Evolutionary conservation across 768 basidiomycete genomes (phyloP), one percentile per base, ranked within the genome.

Genomic region (Daedaleopsis sinensis): DNA sequence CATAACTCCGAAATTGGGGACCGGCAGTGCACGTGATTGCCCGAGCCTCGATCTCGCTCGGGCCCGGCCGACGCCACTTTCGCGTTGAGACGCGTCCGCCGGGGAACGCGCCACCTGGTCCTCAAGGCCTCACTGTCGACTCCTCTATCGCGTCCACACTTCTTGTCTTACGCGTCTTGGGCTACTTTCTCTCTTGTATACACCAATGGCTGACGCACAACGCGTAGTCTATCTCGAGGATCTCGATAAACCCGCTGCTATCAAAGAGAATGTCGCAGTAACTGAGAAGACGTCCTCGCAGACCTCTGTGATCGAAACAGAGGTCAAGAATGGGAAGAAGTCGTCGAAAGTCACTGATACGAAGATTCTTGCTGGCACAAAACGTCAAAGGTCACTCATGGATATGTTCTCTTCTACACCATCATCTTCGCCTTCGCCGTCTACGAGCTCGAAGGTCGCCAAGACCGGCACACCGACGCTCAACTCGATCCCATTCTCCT

Each of bases 401-500:
- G 88, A 89, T 68, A 87, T 90, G 87, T 79, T 90, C 7, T 32
- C 27, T 32, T 32, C 27, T 32, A 32, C 27, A 3, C 27, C n/a
- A n/a, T n/a, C n/a, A 54, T 68, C 77, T 9, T 65, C 67, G 65
- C 50, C 64, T 69, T 49, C 57, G 52, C 74, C 75, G 37, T 74
- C 76, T 7, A 62, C 70, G 12, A 49, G 23, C 18, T 64, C 79
- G 10, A 88, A 88, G 73, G 86, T 82, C 65, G 59, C 70, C 47
- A 87, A 82, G 68, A 64, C 67, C 11, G 36, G 36, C 27, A 12
- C 39, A 15, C 50, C 58, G 64, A 65, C 78, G 11, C 69, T 90
- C 37, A 89, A 91, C 69, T 80, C 84, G 12, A 87, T 91, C 46
- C 86, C 89, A 10, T 90, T 91, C 72, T 89, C 88, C 32, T 62